Evolutionary conservation across 148 eudicot genomes (phyloP).

Genomic region (Amaranthus cruentus): DNA sequence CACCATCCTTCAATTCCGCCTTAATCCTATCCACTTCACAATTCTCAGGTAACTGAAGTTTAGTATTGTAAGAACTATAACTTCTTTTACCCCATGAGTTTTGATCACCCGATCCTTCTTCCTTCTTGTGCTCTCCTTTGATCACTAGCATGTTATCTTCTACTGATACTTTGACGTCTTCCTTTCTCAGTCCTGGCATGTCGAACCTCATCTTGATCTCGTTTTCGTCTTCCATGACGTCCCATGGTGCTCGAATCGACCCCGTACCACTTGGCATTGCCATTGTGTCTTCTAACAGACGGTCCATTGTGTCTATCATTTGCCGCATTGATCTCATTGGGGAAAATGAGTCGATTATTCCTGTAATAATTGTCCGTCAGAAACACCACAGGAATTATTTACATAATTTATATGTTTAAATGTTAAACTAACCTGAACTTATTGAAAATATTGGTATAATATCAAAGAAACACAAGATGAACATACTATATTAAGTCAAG

Average conservation of each 20-base stretch:
- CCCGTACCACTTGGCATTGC: constrained; percentile 38
- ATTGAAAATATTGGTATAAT: no score
- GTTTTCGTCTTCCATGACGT: constrained; percentile 53
- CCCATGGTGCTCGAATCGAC: constrained; percentile 68
- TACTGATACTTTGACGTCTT: constrained; percentile 56
- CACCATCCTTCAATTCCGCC: no score
- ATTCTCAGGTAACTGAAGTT: constrained; percentile 15
- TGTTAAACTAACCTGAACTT: no score
- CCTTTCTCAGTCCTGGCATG: constrained; percentile 62
- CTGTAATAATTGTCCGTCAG: constrained; percentile 22
- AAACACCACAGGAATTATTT: no score
- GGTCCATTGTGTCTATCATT: constrained; percentile 70
- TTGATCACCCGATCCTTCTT: constrained; percentile 23
- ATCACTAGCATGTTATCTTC: constrained; percentile 61
- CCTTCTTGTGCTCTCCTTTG: constrained; percentile 45
- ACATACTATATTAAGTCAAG: no score
- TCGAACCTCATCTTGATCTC: constrained; percentile 80
- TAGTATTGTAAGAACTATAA: constrained; percentile 43
- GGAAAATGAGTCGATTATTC: constrained; percentile 57
- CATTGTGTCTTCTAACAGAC: constrained; percentile 56
- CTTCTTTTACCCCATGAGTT: constrained; percentile 38
- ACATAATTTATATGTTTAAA: no score
- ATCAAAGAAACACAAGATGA: no score
- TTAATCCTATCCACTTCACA: no score
- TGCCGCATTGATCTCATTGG: constrained; percentile 76